These are phyloP conservation scores for Saccharomycodes ludwigii DNA, from an alignment of 805 yeast genomes.

Conservation along the genomic window DNA sequence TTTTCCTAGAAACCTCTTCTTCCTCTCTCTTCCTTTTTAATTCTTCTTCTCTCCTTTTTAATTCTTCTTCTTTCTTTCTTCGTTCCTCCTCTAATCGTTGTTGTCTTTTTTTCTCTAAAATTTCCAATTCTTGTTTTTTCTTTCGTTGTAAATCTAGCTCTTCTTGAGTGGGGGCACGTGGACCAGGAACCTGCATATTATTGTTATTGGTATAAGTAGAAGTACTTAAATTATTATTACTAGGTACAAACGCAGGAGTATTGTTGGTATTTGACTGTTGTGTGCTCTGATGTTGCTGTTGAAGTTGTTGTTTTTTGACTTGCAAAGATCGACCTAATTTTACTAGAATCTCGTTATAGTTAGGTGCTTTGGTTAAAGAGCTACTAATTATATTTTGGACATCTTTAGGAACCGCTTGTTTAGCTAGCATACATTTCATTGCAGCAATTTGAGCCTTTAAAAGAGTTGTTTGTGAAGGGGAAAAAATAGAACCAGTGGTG, in stretches of 20 bases:
- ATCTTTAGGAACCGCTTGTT: slow-evolving; percentile 19
- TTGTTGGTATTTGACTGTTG: too few species aligned
- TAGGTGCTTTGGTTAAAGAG: slow-evolving; percentile 22
- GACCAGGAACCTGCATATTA: too few species aligned
- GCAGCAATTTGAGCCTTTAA: slow-evolving; percentile 25
- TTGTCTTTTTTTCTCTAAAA: slow-evolving; percentile 5
- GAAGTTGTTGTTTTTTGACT: slow-evolving; percentile 5
- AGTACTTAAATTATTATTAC: too few species aligned
- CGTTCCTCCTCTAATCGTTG: slow-evolving; percentile 10
- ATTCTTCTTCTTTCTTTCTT: slow-evolving; percentile 9
- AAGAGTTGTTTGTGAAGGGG: slow-evolving; percentile 19
- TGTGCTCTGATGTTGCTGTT: slow-evolving; percentile 3
- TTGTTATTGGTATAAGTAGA: too few species aligned
- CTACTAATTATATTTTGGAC: slow-evolving; percentile 18
- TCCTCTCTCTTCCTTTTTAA: slow-evolving; percentile 2
- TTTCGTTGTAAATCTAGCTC: too few species aligned
- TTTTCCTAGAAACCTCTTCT: slow-evolving; percentile 11
- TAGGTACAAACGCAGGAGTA: too few species aligned
- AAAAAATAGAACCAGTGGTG: slow-evolving; percentile 9
- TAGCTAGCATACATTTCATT: slow-evolving; percentile 19
- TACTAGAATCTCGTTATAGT: slow-evolving; percentile 20
- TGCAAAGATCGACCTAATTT: slow-evolving; percentile 20
- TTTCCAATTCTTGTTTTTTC: too few species aligned
- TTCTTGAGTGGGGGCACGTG: too few species aligned
- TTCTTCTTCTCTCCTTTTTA: slow-evolving; percentile 6